A percentile compares a stretch with the other conserved stretches of the same genome.
Evolutionary conservation across 2,329 filamentous ascomycete species (phyloP).

Genomic region (Aureobasidium sp.): DNA sequence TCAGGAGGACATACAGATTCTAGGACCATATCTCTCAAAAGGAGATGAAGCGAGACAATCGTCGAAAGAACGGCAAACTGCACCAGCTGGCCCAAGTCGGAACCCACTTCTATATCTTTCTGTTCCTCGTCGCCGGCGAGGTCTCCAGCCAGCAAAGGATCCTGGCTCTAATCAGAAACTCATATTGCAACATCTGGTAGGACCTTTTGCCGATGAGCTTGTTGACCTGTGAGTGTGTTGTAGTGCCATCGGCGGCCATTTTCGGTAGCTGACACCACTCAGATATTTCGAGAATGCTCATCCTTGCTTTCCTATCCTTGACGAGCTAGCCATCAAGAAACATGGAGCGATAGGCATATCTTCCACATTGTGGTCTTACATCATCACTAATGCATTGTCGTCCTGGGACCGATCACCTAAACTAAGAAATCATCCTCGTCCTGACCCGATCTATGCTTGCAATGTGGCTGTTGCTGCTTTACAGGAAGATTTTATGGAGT

Average conservation of each 20-base stretch:
- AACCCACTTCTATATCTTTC: conserved; percentile 11
- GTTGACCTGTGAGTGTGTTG: background rate
- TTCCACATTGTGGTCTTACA: background rate
- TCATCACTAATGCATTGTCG: conserved; percentile 2
- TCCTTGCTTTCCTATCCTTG: conserved; percentile 34
- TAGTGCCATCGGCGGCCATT: too few relatives aligned
- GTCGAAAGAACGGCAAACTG: background rate
- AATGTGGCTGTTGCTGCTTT: conserved; percentile 36
- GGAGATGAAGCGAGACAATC: background rate
- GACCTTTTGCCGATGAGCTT: conserved; percentile 1
- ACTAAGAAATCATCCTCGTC: conserved; percentile 18
- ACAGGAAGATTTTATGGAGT: conserved; percentile 37
- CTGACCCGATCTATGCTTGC: conserved; percentile 35
- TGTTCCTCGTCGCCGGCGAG: conserved; percentile 2
- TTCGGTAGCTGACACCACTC: background rate
- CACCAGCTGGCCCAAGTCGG: background rate
- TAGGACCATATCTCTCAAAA: conserved; percentile 1
- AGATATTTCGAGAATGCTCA: conserved; percentile 36
- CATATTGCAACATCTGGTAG: background rate
- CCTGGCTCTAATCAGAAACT: conserved; percentile 8
- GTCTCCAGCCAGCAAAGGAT: conserved; percentile 5
- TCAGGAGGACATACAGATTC: conserved; percentile 1
- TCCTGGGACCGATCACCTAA: background rate
- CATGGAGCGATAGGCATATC: background rate
- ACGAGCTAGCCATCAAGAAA: conserved; percentile 22